These are phyloP conservation scores for Cyclanthera cordifolia DNA, from an alignment of 306 rosid species.

Conservation along the genomic window DNA sequence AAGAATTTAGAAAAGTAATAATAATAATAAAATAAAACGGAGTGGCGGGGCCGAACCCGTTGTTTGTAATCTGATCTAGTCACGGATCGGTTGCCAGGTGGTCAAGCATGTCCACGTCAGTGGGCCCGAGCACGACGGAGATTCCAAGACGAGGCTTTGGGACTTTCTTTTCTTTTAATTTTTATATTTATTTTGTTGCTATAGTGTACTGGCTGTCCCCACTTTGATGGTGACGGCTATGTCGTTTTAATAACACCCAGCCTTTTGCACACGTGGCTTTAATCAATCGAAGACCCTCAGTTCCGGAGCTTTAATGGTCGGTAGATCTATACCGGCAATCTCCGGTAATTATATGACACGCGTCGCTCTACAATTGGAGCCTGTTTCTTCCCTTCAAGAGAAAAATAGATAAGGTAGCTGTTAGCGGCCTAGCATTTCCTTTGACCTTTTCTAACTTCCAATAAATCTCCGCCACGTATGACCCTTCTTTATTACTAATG, in stretches of 20 bases:
- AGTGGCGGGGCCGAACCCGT: background rate
- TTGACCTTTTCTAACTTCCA: background rate
- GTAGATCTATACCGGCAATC: background rate
- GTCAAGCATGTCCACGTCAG: conserved; percentile 1
- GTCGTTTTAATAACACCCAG: background rate
- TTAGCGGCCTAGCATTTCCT: background rate
- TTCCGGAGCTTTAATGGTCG: background rate
- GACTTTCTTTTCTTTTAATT: background rate
- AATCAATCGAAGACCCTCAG: background rate
- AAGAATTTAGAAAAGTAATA: no score
- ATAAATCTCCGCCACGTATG: background rate
- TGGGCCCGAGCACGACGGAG: conserved; percentile 5
- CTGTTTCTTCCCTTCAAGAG: background rate
- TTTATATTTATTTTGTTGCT: background rate
- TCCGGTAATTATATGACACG: background rate
- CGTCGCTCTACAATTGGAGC: background rate
- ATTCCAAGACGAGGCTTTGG: conserved; percentile 14
- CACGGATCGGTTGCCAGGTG: conserved; percentile 14
- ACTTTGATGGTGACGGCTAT: conserved; percentile 3
- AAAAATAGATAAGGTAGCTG: background rate
- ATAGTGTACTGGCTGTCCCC: background rate
- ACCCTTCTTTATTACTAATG: background rate
- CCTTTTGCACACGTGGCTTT: conserved; percentile 3
- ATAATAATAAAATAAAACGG: no score
- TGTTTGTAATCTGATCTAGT: background rate